A percentile compares a stretch with the other conserved stretches of the same genome.
These are phyloP conservation scores for Silene latifolia DNA, from an alignment of 148 eudicot species.

Conservation along the genomic window DNA sequence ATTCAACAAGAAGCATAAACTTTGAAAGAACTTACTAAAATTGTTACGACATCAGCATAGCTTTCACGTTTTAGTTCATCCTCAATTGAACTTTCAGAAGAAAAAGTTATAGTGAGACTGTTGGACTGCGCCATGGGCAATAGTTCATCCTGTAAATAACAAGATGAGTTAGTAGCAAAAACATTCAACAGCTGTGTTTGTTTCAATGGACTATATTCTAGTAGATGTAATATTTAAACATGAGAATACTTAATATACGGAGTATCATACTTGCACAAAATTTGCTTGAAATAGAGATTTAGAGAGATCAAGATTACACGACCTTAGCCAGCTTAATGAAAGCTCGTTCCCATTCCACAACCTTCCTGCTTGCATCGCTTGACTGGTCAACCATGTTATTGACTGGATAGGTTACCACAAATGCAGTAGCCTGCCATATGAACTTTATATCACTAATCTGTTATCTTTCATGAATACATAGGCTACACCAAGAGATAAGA, in stretches of 20 bases:
- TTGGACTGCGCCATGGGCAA: slow-evolving; percentile 47
- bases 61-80: slow-evolving; percentile 65
- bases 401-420: slow-evolving; percentile 68
- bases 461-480: neutral
- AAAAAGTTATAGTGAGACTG: slow-evolving; percentile 54
- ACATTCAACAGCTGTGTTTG: neutral
- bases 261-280: neutral
- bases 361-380: slow-evolving; percentile 49
- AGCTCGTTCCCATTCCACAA: slow-evolving; percentile 73
- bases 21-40: slow-evolving; percentile 39
- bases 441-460: slow-evolving; percentile 12
- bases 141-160: slow-evolving; percentile 46
- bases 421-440: slow-evolving; percentile 56
- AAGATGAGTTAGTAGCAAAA: slow-evolving; percentile 5
- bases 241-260: neutral
- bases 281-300: neutral
- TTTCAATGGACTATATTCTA: neutral
- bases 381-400: slow-evolving; percentile 47
- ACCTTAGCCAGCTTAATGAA: slow-evolving; percentile 69
- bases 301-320: neutral
- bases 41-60: slow-evolving; percentile 57
- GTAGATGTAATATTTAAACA: neutral
- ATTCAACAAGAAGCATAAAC: neutral
- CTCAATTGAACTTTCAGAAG: slow-evolving; percentile 68
- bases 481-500: slow-evolving; percentile 9